Conservation (phyloP, 2,329 filamentous ascomycete genomes). For the Daldinia eschscholtzii region DNA sequence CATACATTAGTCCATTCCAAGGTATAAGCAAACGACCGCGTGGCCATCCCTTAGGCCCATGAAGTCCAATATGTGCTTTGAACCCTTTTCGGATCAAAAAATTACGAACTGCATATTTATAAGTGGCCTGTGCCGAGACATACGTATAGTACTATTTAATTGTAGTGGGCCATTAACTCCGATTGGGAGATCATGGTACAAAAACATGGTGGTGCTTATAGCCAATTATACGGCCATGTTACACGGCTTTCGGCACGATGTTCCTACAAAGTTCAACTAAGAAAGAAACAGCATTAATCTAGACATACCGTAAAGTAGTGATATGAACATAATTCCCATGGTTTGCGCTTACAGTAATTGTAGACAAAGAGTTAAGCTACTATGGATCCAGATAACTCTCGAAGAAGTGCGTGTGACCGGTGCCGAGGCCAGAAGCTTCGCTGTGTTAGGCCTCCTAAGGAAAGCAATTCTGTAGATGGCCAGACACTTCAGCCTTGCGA, state of each 20-base stretch:
- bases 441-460: not conserved
- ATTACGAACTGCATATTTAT: too few species aligned
- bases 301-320: not conserved
- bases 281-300: not conserved
- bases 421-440: constrained; percentile 4
- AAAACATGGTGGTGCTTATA: not conserved
- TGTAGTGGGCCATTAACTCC: too few species aligned
- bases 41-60: too few species aligned
- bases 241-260: not conserved
- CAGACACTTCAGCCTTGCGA: not conserved
- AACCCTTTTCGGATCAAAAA: too few species aligned
- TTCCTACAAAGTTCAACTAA: too few species aligned
- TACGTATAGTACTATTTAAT: too few species aligned
- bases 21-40: too few species aligned
- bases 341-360: too few species aligned
- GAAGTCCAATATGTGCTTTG: too few species aligned
- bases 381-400: not conserved
- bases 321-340: not conserved
- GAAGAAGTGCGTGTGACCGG: constrained; percentile 1
- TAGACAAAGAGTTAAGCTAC: not conserved
- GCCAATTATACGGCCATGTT: not conserved
- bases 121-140: too few species aligned
- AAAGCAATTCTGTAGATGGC: not conserved
- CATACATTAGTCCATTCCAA: too few species aligned
- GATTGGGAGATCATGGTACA: too few species aligned